phyloP scores from a whole-genome alignment of 2,329 filamentous ascomycete species.

The Colletotrichum australisinense region DNA sequence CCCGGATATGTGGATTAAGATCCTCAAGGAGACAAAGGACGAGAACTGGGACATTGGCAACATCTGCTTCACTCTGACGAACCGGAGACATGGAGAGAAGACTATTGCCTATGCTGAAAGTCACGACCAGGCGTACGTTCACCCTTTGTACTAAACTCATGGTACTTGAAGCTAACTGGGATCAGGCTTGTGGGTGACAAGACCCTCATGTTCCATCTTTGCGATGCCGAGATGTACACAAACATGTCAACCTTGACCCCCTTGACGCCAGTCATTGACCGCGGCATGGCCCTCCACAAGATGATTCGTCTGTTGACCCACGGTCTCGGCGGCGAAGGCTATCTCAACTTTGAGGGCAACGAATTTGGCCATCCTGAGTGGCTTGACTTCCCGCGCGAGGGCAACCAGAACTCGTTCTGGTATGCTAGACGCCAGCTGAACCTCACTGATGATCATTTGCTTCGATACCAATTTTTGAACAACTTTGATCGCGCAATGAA shows the following conservation, averaged over 20 bases:
- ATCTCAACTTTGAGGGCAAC: conserved; percentile 98
- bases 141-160: not conserved
- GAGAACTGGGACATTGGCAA: conserved; percentile 90
- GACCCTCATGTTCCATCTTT: conserved; percentile 96
- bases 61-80: conserved; percentile 89
- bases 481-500: conserved; percentile 96
- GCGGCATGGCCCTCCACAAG: conserved; percentile 94
- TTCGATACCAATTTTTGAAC: conserved; percentile 93
- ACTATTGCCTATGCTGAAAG: conserved; percentile 98
- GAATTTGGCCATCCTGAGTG: conserved; percentile 99
- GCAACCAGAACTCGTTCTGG: conserved; percentile 94
- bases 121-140: conserved; percentile 92
- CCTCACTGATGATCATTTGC: conserved; percentile 83
- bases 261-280: conserved; percentile 89
- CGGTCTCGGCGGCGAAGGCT: conserved; percentile 91
- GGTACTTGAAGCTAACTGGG: not conserved
- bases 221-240: conserved; percentile 96
- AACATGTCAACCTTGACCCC: conserved; percentile 91
- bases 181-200: conserved; percentile 93
- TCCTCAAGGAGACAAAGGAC: conserved; percentile 92
- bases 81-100: conserved; percentile 95
- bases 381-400: conserved; percentile 96
- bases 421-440: conserved; percentile 95
- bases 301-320: conserved; percentile 97
- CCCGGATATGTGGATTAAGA: conserved; percentile 99